Conservation (phyloP, 306 rosid species). For the Corylus americana region DNA sequence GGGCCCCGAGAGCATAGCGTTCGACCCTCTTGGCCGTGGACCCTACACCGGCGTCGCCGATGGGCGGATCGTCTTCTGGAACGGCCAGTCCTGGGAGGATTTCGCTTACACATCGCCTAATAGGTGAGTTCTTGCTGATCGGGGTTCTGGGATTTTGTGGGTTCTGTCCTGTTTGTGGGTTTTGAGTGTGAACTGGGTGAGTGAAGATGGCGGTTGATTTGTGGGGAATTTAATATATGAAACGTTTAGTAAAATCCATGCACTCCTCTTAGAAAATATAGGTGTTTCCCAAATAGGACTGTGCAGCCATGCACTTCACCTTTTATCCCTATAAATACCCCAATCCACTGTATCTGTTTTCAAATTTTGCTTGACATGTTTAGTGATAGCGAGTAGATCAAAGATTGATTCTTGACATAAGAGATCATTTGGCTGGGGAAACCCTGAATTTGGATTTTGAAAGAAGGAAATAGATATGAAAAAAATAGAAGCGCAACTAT, state of each 20-base stretch:
- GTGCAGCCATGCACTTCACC: neutral
- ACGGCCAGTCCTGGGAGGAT: conserved; percentile 67
- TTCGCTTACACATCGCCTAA: conserved; percentile 81
- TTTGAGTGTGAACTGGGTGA: no score
- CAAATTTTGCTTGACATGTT: neutral
- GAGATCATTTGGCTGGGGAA: neutral
- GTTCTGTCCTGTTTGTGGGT: neutral
- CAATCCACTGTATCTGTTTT: neutral
- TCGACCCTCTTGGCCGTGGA: conserved; percentile 87
- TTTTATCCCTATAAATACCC: no score
- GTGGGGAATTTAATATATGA: no score
- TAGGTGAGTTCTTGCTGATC: conserved; percentile 43
- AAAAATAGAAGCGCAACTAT: neutral
- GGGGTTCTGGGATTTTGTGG: neutral
- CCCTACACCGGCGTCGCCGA: conserved; percentile 95
- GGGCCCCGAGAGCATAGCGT: conserved; percentile 89
- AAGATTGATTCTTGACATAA: neutral
- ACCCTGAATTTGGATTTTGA: neutral
- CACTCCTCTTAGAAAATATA: no score
- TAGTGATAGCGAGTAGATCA: neutral
- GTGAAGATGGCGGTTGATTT: no score
- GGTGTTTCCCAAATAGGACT: no score
- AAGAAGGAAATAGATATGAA: neutral
- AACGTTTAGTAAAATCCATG: no score
- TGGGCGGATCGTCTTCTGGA: conserved; percentile 76